phyloP scores from a whole-genome alignment of 192 early-diverging fungal genomes.

The Linnemannia zychae region DNA sequence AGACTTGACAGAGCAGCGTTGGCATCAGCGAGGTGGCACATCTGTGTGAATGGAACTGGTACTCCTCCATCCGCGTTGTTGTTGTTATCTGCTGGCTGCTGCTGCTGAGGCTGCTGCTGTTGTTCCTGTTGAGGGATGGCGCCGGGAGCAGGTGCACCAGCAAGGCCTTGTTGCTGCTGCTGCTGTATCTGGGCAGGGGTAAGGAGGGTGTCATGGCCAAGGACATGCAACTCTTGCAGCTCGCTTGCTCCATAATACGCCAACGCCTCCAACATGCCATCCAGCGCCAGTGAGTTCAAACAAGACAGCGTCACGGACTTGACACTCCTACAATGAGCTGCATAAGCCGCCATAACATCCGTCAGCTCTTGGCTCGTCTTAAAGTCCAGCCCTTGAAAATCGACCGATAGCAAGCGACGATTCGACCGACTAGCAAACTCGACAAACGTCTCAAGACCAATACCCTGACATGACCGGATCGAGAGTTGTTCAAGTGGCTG shows the following conservation, averaged over 20 bases:
- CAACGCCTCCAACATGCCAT: slow-evolving; percentile 35
- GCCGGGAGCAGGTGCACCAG: neutral
- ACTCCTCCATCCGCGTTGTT: slow-evolving; percentile 3
- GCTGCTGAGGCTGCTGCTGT: neutral
- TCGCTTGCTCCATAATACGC: neutral
- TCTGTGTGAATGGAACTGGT: slow-evolving; percentile 30
- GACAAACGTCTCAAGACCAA: slow-evolving; percentile 32
- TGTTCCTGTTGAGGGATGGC: neutral
- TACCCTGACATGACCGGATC: slow-evolving; percentile 44
- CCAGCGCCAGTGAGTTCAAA: slow-evolving; percentile 27
- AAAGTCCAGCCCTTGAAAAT: slow-evolving; percentile 47
- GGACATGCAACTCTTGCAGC: slow-evolving; percentile 46
- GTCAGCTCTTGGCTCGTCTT: slow-evolving; percentile 37
- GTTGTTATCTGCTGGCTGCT: neutral
- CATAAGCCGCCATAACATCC: slow-evolving; percentile 36
- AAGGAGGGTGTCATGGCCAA: slow-evolving; percentile 41
- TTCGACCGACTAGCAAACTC: slow-evolving; percentile 29
- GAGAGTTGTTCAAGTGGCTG: slow-evolving; percentile 44
- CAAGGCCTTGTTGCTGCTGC: slow-evolving; percentile 10
- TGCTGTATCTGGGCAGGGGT: neutral
- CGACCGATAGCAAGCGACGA: slow-evolving; percentile 17
- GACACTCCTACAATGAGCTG: slow-evolving; percentile 29
- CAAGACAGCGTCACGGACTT: slow-evolving; percentile 47
- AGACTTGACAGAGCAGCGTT: slow-evolving; percentile 19
- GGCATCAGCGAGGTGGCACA: slow-evolving; percentile 41